phyloP scores from a whole-genome alignment of 139 green algal genomes.

The Coccomyxa sp. region DNA sequence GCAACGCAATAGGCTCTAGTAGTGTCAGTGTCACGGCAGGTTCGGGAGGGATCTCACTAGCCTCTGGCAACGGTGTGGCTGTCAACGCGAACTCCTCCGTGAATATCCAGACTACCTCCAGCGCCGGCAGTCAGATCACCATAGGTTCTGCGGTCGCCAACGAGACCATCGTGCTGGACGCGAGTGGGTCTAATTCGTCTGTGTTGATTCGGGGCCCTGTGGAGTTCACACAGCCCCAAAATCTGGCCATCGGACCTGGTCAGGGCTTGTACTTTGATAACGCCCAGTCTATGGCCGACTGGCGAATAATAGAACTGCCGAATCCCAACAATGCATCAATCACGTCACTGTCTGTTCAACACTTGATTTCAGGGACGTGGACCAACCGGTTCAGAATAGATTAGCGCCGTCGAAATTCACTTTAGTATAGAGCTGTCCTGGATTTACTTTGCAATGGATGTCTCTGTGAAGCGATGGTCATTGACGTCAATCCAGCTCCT shows the following conservation, averaged over 20 bases:
- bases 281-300: background rate
- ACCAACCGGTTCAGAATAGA: background rate
- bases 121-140: background rate
- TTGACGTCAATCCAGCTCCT: background rate
- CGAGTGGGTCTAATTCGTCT: background rate
- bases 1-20: background rate
- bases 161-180: background rate
- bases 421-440: background rate
- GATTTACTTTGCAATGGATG: background rate
- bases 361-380: background rate
- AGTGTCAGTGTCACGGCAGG: background rate
- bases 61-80: background rate
- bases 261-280: background rate
- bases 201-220: background rate
- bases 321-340: background rate
- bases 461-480: background rate
- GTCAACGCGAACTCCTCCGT: background rate
- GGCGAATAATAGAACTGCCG: background rate
- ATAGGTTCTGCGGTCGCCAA: background rate
- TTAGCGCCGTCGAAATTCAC: background rate
- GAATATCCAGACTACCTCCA: background rate
- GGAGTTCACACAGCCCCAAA: background rate
- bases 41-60: background rate
- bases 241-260: background rate
- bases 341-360: background rate